Conservation (phyloP, 148 eudicot genomes). For the Selenicereus undatus region DNA sequence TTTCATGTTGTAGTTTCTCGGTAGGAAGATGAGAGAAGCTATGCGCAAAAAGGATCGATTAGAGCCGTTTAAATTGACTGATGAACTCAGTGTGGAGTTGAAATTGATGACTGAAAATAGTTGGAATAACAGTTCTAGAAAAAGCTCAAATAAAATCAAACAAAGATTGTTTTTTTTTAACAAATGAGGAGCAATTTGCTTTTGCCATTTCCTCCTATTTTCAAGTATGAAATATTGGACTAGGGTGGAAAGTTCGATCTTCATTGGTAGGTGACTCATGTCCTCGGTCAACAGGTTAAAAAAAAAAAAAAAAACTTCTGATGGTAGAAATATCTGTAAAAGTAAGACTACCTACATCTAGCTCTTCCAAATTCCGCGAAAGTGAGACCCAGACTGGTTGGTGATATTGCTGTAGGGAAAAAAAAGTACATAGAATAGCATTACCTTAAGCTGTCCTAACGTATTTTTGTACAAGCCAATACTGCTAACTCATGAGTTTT, state of each 20-base stretch:
- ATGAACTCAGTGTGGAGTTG: constrained; percentile 1
- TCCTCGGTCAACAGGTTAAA: no score
- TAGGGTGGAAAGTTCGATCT: neutral
- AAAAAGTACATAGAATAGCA: no score
- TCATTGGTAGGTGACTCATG: constrained; percentile 11
- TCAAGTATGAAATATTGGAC: neutral
- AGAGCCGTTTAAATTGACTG: neutral
- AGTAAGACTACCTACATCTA: no score
- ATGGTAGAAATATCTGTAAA: no score
- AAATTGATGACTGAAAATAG: constrained; percentile 7
- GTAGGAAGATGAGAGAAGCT: neutral
- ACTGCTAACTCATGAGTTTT: no score
- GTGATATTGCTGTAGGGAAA: no score
- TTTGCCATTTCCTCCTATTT: neutral
- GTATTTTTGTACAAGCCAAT: no score
- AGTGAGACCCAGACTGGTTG: no score
- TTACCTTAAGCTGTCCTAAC: no score
- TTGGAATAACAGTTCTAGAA: constrained; percentile 12
- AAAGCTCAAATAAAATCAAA: neutral
- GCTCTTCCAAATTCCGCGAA: no score
- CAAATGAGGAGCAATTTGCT: constrained; percentile 6
- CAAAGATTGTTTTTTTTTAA: constrained; percentile 1
- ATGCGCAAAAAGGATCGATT: neutral
- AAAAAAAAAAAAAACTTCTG: no score
- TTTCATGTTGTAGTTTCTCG: neutral